Evolutionary conservation across 306 rosid species (phyloP).

Genomic region (Rubus idaeus): DNA sequence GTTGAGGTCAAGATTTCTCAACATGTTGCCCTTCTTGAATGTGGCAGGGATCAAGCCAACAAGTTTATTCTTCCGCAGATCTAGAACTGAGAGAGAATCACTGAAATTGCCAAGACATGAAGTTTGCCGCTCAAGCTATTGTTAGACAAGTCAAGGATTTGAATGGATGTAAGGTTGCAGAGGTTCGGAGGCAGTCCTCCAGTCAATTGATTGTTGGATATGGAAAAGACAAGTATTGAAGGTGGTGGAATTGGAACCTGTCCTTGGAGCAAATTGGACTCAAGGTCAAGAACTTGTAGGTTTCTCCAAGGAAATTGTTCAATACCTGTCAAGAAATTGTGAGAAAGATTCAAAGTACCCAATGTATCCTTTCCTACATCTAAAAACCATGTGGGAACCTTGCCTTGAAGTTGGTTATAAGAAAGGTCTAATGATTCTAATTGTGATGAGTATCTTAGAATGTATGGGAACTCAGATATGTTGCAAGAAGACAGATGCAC

Average conservation of each 20-base stretch:
- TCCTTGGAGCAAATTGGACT: slow-evolving; percentile 2
- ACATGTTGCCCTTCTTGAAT: not conserved
- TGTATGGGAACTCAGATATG: not conserved
- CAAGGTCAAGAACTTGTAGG: not conserved
- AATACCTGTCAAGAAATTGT: not conserved
- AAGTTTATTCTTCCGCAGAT: slow-evolving; percentile 1
- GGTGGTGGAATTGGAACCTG: slow-evolving; percentile 5
- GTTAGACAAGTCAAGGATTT: slow-evolving; percentile 2
- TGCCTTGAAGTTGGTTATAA: not conserved
- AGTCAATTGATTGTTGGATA: slow-evolving; percentile 1
- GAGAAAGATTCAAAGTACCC: not conserved
- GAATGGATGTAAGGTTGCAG: not conserved
- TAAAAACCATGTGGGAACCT: too few species aligned
- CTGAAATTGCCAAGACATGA: slow-evolving; percentile 2
- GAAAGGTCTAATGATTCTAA: not conserved
- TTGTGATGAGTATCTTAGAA: not conserved
- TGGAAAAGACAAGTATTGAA: not conserved
- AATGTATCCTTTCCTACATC: too few species aligned
- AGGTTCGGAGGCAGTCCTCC: not conserved
- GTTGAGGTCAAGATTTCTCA: not conserved
- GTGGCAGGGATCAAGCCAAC: slow-evolving; percentile 1
- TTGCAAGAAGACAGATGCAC: not conserved
- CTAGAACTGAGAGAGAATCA: not conserved
- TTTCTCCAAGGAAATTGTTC: not conserved
- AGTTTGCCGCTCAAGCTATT: not conserved